Evolutionary conservation across 202 grass and related monocot species (phyloP), one percentile per base, ranked within the genome.

Genomic region (Alloteropsis angusta): DNA sequence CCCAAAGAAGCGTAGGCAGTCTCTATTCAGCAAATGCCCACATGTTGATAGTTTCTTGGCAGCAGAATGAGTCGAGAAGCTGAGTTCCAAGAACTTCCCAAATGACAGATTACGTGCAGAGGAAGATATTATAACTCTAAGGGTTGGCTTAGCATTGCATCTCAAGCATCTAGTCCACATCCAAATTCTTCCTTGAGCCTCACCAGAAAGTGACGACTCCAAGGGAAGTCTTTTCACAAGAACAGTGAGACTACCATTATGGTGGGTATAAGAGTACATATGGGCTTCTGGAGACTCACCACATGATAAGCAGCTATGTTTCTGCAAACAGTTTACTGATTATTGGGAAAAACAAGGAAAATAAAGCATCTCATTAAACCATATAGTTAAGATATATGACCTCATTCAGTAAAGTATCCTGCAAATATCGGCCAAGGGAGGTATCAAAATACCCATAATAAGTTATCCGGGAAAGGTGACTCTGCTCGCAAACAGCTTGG

Each of bases 1-100:
- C 95, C 95, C 95, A 89, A 98, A 98, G 75, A 95, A 98, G 28
- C 92, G 85, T 71, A 98, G 75, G 38, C 92, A 93, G 62, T 98
- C 95, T 56, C 95, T 93, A 71, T 98, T 87, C 76, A 98, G 73
- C 55, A 85, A 86, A 89, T 93, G 95, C 15, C 92, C 95, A 84
- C 95, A 98, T 73, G 78, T 78, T 32, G 87, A 84, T 65, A 98
- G 61, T 78, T 92, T 92, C 85, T 81, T 91, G 68, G 84, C 85
- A 79, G 91, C 77, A 77, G 90, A 88, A 64, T 94, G 90, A 16
- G 87, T 88, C 54, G 91, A 98, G 85, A 98, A 98, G 82, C 95
- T 94, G 36, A 98, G 87, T 75, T 98, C 92, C 72, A 98, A 84
- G 77, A 98, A 98, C 68, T 98, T 98, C 36, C 89, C 92, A 70